These are phyloP conservation scores for Raphanus sativus DNA, from an alignment of 345 rosid species.

Conservation along the genomic window DNA sequence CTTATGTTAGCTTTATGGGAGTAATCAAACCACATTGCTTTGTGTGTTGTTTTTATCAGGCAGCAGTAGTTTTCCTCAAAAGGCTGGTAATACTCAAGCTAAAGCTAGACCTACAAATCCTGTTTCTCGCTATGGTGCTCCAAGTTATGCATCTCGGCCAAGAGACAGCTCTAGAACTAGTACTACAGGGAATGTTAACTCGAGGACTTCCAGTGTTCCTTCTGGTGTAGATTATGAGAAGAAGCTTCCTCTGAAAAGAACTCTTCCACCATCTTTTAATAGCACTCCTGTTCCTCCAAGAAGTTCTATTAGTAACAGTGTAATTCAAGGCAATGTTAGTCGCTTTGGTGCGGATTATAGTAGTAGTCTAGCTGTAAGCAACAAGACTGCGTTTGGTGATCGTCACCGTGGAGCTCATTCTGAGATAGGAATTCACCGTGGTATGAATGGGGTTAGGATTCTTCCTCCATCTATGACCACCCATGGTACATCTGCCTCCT, in stretches of 20 bases:
- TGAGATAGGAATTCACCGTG: conserved; percentile 54
- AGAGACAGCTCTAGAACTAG: conserved; percentile 38
- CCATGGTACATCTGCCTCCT: conserved; percentile 46
- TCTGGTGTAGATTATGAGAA: conserved; percentile 53
- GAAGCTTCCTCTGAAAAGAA: conserved; percentile 51
- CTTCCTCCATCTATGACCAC: conserved; percentile 59
- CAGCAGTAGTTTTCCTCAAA: not conserved
- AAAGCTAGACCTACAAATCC: conserved; percentile 19
- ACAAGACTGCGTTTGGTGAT: conserved; percentile 43
- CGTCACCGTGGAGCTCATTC: conserved; percentile 38
- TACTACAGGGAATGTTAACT: conserved; percentile 46
- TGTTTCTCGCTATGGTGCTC: conserved; percentile 22
- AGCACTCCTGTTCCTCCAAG: conserved; percentile 31
- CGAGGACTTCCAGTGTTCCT: conserved; percentile 51
- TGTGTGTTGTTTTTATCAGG: conserved; percentile 4
- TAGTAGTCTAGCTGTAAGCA: conserved; percentile 30
- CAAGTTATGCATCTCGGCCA: conserved; percentile 27
- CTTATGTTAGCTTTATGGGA: not conserved
- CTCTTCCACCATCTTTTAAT: conserved; percentile 60
- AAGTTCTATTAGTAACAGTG: conserved; percentile 25
- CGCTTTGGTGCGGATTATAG: conserved; percentile 41
- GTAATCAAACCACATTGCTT: not conserved
- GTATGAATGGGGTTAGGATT: conserved; percentile 59
- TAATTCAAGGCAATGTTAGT: conserved; percentile 38
- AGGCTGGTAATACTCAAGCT: conserved; percentile 18